phyloP scores from a whole-genome alignment of 805 yeast genomes.

The Saturnispora ahearnii region DNA sequence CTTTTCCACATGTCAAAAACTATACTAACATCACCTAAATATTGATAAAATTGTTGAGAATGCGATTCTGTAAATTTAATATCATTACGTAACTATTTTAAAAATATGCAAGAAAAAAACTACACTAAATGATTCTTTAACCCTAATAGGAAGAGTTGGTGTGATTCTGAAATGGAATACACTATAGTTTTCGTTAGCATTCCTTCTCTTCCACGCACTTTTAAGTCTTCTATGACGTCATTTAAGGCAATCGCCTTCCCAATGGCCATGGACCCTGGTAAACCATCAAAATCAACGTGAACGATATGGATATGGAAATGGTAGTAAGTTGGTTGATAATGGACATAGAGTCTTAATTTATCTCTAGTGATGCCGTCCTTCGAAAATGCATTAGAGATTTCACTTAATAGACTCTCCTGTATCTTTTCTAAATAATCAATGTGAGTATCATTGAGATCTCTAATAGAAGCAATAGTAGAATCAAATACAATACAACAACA shows the following conservation, averaged over 20 bases:
- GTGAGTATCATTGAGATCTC: conserved; percentile 62
- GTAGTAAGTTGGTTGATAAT: conserved; percentile 93
- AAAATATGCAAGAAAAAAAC: neutral
- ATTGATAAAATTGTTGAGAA: neutral
- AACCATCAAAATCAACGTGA: conserved; percentile 57
- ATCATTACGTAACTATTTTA: neutral
- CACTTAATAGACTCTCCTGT: conserved; percentile 34
- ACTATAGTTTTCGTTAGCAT: conserved; percentile 49
- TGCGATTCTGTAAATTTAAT: neutral
- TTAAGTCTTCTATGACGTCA: conserved; percentile 68
- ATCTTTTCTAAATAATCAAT: conserved; percentile 47
- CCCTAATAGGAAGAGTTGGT: conserved; percentile 54
- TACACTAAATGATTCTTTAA: conserved; percentile 11
- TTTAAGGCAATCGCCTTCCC: conserved; percentile 82
- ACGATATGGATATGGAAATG: conserved; percentile 93
- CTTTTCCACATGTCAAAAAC: conserved; percentile 21
- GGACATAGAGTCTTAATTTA: conserved; percentile 69
- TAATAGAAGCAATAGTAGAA: conserved; percentile 56
- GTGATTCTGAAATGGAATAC: conserved; percentile 68
- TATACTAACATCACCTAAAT: neutral
- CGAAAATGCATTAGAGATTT: conserved; percentile 38
- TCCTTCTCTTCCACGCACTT: conserved; percentile 45
- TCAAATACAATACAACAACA: conserved; percentile 68
- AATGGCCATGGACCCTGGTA: conserved; percentile 55
- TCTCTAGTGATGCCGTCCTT: conserved; percentile 35